These are phyloP conservation scores for Candida endomychidarum DNA, from an alignment of 805 yeast genomes.

Conservation along the genomic window DNA sequence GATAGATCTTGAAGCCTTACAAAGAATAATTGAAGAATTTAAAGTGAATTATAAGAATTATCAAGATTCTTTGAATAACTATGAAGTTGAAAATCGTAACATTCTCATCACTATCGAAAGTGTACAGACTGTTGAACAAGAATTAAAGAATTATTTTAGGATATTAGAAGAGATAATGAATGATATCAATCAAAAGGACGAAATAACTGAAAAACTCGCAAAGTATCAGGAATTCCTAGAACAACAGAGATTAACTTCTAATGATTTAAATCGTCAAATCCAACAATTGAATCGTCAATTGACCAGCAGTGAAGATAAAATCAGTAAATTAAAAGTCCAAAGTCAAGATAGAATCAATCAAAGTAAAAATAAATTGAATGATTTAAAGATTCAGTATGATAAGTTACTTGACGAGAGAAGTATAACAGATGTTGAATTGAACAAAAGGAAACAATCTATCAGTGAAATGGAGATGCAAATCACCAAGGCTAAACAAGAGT, in stretches of 20 bases:
- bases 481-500: constrained; percentile 38
- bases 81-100: constrained; percentile 50
- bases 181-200: constrained; percentile 42
- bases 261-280: constrained; percentile 43
- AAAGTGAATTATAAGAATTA: constrained; percentile 42
- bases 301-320: constrained; percentile 47
- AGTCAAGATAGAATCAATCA: constrained; percentile 45
- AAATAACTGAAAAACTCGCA: constrained; percentile 35
- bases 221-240: constrained; percentile 43
- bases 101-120: constrained; percentile 57
- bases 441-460: constrained; percentile 48
- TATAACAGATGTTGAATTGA: constrained; percentile 48
- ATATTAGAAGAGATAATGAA: constrained; percentile 51
- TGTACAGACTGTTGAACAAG: constrained; percentile 44
- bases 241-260: constrained; percentile 33
- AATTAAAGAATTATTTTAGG: constrained; percentile 45
- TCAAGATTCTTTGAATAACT: constrained; percentile 19
- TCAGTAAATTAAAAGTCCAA: constrained; percentile 43
- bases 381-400: constrained; percentile 47
- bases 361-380: constrained; percentile 41
- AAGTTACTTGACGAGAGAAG: constrained; percentile 49
- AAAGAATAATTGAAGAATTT: constrained; percentile 53
- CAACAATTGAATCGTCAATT: constrained; percentile 53
- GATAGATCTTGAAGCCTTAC: constrained; percentile 58
- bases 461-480: constrained; percentile 43